Evolutionary conservation across 2,329 filamentous ascomycete genomes (phyloP).

Genomic region (Teratosphaeria gauchensis): DNA sequence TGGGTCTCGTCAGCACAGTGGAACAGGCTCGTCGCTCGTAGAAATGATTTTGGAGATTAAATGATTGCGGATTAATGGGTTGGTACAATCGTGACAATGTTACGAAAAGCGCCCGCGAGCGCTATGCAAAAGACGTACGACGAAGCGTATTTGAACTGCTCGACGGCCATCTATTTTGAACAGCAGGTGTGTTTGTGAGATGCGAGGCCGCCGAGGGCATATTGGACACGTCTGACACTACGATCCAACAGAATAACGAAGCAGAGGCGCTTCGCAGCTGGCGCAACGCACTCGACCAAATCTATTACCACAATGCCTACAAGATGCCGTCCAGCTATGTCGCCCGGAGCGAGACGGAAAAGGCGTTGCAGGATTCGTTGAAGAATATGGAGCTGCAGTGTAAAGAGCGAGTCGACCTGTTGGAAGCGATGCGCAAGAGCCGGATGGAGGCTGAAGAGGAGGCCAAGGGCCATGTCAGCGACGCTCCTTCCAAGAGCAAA

Average conservation of each 20-base stretch:
- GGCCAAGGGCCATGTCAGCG: slow-evolving; percentile 14
- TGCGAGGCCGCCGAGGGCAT: neutral
- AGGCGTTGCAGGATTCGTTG: slow-evolving; percentile 69
- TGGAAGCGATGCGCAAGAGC: slow-evolving; percentile 68
- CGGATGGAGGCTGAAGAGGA: slow-evolving; percentile 43
- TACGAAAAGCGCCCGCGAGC: slow-evolving; percentile 45
- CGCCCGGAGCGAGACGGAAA: slow-evolving; percentile 73
- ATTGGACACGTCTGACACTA: neutral
- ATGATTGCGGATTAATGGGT: neutral
- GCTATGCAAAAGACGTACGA: slow-evolving; percentile 95
- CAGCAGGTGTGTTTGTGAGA: slow-evolving; percentile 55
- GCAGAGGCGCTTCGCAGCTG: slow-evolving; percentile 82
- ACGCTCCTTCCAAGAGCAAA: slow-evolving; percentile 13
- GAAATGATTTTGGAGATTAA: neutral
- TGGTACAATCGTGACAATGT: slow-evolving; percentile 7
- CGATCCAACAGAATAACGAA: slow-evolving; percentile 68
- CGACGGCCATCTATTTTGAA: slow-evolving; percentile 93
- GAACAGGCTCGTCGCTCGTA: too few relatives aligned
- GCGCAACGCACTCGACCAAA: slow-evolving; percentile 78
- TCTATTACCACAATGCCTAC: slow-evolving; percentile 75
- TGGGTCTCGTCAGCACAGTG: neutral
- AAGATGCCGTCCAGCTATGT: slow-evolving; percentile 59
- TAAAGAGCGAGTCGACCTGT: slow-evolving; percentile 81
- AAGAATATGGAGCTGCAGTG: slow-evolving; percentile 80
- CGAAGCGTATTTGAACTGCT: slow-evolving; percentile 89